phyloP scores from a whole-genome alignment of 352 stramenopile species.

The Phytophthora sp. region DNA sequence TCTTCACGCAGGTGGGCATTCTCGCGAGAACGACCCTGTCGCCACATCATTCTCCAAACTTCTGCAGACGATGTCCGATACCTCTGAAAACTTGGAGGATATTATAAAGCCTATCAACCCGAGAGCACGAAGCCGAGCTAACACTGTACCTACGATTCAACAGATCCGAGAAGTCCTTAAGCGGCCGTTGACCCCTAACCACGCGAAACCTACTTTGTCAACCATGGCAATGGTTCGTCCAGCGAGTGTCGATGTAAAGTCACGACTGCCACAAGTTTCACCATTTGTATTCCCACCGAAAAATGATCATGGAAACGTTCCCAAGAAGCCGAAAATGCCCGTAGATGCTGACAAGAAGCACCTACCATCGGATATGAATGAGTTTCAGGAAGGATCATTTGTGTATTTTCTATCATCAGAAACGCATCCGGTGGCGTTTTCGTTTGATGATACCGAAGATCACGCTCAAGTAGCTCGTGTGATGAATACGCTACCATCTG shows the following conservation, averaged over 20 bases:
- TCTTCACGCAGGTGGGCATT: not conserved
- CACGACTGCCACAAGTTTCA: not conserved
- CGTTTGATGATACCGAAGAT: conserved; percentile 16
- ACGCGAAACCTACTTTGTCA: conserved; percentile 29
- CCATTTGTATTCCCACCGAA: conserved; percentile 14
- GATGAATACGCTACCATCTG: conserved; percentile 32
- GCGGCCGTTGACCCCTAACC: conserved; percentile 20
- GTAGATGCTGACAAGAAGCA: conserved; percentile 13
- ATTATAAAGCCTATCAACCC: conserved; percentile 6
- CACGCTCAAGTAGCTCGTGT: conserved; percentile 51
- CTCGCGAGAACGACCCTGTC: conserved; percentile 22
- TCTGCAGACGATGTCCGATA: conserved; percentile 39
- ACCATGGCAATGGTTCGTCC: conserved; percentile 14
- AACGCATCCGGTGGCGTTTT: conserved; percentile 14
- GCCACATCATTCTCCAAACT: conserved; percentile 45
- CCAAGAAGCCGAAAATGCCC: not conserved
- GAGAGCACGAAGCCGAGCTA: conserved; percentile 16
- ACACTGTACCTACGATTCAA: conserved; percentile 4
- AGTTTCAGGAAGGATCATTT: conserved; percentile 38
- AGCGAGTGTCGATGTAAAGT: conserved; percentile 32
- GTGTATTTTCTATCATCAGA: conserved; percentile 44
- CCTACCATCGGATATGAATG: conserved; percentile 27
- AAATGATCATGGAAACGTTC: not conserved
- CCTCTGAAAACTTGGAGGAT: conserved; percentile 4
- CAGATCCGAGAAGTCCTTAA: not conserved